Percentiles rank a stretch among this genome's conserved stretches.
Conservation (phyloP, 176 grass and related monocot species). For the Eleusine indica region DNA sequence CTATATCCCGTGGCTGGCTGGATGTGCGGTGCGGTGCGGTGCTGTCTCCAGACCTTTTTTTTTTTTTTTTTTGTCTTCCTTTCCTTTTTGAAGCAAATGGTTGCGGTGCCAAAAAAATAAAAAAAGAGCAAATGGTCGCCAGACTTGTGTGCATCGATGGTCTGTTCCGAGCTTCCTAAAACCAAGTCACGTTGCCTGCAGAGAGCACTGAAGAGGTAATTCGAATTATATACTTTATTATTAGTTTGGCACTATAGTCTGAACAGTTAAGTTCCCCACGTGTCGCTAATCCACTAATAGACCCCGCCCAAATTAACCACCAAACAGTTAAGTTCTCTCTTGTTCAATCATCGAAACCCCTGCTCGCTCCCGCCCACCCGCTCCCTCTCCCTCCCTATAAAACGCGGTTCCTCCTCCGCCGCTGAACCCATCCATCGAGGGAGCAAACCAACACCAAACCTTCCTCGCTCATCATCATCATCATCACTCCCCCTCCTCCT, state of each 20-base stretch:
- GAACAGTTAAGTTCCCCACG: neutral
- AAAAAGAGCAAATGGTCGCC: too few species aligned
- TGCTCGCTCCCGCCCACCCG: neutral
- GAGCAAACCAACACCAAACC: slow-evolving; percentile 4
- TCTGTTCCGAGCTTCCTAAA: too few species aligned
- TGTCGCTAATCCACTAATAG: slow-evolving; percentile 20
- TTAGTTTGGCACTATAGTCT: neutral
- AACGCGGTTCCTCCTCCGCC: slow-evolving; percentile 15
- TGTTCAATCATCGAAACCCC: neutral
- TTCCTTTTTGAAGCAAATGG: too few species aligned
- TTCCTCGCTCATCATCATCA: neutral
- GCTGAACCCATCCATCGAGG: neutral
- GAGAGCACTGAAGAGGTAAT: neutral
- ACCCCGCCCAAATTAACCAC: slow-evolving; percentile 12
- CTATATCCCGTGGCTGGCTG: too few species aligned
- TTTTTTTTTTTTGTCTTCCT: too few species aligned
- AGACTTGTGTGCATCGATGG: too few species aligned
- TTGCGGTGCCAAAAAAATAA: too few species aligned
- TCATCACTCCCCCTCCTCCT: too few species aligned
- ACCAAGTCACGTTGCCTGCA: neutral
- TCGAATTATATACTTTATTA: neutral
- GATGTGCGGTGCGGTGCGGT: too few species aligned
- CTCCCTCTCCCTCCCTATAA: slow-evolving; percentile 17
- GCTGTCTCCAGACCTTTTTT: too few species aligned
- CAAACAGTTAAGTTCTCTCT: too few species aligned